Evolutionary conservation across 75 land plant species (phyloP).

Genomic region (Isoetes taiwanensis): DNA sequence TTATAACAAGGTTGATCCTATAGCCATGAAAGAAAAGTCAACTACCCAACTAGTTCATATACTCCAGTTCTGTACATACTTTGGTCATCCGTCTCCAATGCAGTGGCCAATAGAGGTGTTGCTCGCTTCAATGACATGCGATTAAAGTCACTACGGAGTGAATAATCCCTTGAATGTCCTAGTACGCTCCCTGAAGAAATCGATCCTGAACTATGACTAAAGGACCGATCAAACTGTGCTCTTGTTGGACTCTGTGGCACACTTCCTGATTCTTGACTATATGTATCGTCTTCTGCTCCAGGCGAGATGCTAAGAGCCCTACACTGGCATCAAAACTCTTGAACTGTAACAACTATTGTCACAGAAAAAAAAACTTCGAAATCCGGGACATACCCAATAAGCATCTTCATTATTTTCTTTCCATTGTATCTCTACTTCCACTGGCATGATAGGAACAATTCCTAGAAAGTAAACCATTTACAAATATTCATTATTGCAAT

Average conservation of each 20-base stretch:
- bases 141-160: too few species aligned
- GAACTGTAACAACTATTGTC: neutral
- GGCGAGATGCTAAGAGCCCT: slow-evolving; percentile 43
- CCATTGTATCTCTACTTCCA: slow-evolving; percentile 66
- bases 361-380: neutral
- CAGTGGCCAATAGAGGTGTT: too few species aligned
- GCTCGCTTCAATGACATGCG: too few species aligned
- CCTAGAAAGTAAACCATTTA: slow-evolving; percentile 7
- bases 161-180: too few species aligned
- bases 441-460: slow-evolving; percentile 18
- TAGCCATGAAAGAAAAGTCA: too few species aligned
- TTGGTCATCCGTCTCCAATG: too few species aligned
- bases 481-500: too few species aligned
- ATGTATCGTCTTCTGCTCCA: slow-evolving; percentile 60
- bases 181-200: too few species aligned
- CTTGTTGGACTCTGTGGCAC: slow-evolving; percentile 43
- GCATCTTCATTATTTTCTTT: slow-evolving; percentile 69
- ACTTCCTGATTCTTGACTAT: slow-evolving; percentile 51
- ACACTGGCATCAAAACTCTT: slow-evolving; percentile 18
- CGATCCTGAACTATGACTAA: too few species aligned
- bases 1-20: too few species aligned
- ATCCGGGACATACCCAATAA: slow-evolving; percentile 50
- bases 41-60: too few species aligned
- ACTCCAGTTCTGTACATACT: too few species aligned
- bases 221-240: slow-evolving; percentile 35